Percentiles rank a stretch among this genome's conserved stretches.
These are phyloP conservation scores for Botryotinia globosa DNA, from an alignment of 2,329 filamentous ascomycete species.

Conservation along the genomic window DNA sequence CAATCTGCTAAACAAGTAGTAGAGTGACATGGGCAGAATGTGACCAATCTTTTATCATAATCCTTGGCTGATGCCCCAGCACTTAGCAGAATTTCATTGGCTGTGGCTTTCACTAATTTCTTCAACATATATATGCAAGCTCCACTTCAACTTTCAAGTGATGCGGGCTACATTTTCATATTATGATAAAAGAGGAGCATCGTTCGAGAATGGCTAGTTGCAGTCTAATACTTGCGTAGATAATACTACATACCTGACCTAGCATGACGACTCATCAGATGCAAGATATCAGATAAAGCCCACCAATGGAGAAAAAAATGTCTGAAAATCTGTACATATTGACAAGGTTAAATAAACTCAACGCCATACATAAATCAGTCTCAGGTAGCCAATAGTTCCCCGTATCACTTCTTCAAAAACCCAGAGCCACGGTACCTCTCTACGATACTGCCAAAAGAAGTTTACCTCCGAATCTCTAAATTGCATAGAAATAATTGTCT, in stretches of 20 bases:
- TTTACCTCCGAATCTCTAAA: slow-evolving; percentile 5
- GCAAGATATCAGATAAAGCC: slow-evolving; percentile 7
- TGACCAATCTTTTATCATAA: slow-evolving; percentile 1
- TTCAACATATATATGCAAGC: slow-evolving; percentile 12
- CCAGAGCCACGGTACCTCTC: slow-evolving; percentile 4
- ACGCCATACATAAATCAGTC: neutral
- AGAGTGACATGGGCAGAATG: slow-evolving; percentile 7
- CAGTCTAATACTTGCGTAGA: neutral
- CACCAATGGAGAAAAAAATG: slow-evolving; percentile 6
- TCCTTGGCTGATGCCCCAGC: slow-evolving; percentile 3
- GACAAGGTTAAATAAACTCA: neutral
- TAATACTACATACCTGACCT: slow-evolving; percentile 5
- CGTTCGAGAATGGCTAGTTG: slow-evolving; percentile 4
- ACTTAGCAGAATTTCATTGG: slow-evolving; percentile 3
- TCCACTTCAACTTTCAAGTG: slow-evolving; percentile 10
- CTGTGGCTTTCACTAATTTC: slow-evolving; percentile 5
- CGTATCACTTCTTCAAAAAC: slow-evolving; percentile 7
- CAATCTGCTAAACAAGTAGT: neutral
- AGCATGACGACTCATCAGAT: neutral
- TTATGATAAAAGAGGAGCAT: neutral
- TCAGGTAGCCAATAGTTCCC: slow-evolving; percentile 1
- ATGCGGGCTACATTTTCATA: neutral
- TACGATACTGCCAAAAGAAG: slow-evolving; percentile 13
- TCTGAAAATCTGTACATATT: neutral
- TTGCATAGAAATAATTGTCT: slow-evolving; percentile 8